These are phyloP conservation scores for Saccharomyces pastorianus DNA, from an alignment of 1,139 yeast genomes.

Conservation along the genomic window DNA sequence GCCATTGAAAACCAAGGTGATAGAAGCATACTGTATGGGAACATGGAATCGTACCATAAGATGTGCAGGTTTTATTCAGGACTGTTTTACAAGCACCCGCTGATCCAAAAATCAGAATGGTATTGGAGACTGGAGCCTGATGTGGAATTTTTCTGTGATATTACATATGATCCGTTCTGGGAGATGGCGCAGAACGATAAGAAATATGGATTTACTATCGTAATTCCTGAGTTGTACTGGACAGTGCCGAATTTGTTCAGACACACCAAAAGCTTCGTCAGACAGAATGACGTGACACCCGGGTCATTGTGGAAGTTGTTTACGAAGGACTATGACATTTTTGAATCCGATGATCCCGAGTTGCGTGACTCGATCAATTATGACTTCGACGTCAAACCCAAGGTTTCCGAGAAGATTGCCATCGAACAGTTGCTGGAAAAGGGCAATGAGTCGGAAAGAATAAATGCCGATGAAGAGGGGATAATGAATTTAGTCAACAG, in stretches of 20 bases:
- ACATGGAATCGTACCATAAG: constrained; percentile 60
- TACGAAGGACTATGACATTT: constrained; percentile 31
- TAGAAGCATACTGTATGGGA: constrained; percentile 72
- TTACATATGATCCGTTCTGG: constrained; percentile 81
- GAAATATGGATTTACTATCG: constrained; percentile 75
- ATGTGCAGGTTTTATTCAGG: constrained; percentile 37
- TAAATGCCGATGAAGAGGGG: constrained; percentile 16
- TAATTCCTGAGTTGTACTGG: constrained; percentile 63
- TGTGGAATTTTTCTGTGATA: constrained; percentile 79
- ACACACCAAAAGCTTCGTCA: constrained; percentile 57
- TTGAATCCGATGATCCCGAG: constrained; percentile 41
- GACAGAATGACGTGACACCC: constrained; percentile 38
- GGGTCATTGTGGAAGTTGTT: constrained; percentile 56
- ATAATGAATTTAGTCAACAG: constrained; percentile 16
- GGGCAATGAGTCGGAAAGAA: constrained; percentile 6
- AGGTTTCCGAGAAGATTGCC: constrained; percentile 26
- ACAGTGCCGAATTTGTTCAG: constrained; percentile 77
- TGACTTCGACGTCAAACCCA: constrained; percentile 20
- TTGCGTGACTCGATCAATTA: constrained; percentile 25
- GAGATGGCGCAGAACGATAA: constrained; percentile 67
- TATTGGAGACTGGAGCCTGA: constrained; percentile 94
- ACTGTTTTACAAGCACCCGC: constrained; percentile 61
- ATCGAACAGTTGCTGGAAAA: constrained; percentile 22
- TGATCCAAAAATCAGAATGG: constrained; percentile 66
- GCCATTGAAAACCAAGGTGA: constrained; percentile 62